Base-by-base conservation (phyloP, 2,329 filamentous ascomycete genomes). In the Fusarium pseudograminearum region DNA sequence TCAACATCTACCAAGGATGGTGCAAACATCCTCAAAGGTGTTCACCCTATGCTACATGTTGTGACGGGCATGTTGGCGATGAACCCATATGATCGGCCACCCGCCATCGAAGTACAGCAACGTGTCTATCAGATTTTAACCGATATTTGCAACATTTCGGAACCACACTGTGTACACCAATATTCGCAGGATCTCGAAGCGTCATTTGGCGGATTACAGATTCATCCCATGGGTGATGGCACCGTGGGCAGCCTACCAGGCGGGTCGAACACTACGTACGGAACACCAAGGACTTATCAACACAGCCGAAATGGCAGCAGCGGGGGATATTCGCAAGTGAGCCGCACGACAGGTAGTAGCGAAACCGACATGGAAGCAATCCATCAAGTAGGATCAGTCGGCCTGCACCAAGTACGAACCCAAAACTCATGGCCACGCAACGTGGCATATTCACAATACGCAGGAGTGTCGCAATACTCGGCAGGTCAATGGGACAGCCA, bases 91-190 rank as follows among this genome's bases (percentile, higher is more conserved):
- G 84, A 87, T 48, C 80, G 87, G n/a, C 87, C 86, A 4, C 79
- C 81, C 1, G 86, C 86, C 5, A 74, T 78, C 12, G 83, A 87
- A 67, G 85, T 88, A 16, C 83, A 87, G 70, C 80, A 83, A 44
- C 80, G 80, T 55, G 80, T 87, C 48, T 86, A 87, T 74, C 79
- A 82, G 66, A 83, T 89, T 61, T 75, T 89, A 38, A 84, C 80
- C 2, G 83, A 84, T 65, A 73, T 78, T 45, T 85, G 83, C 67
- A 78, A 77, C 26, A 83, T 86, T 46, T 58, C 75, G 7, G 84
- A 86, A 73, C 85, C 85, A 52, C 85, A 87, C 70, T 88, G 85
- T 74, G 83, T 85, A n/a, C 83, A 86, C 58, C 80, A 83, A 62
- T 86, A 86, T 63, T 78, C 76, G 16, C 71, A 76, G 14, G 78